Evolutionary conservation across 768 basidiomycete species (phyloP), one percentile per base, ranked within the genome.

Genomic region (Russula ochroleuca): DNA sequence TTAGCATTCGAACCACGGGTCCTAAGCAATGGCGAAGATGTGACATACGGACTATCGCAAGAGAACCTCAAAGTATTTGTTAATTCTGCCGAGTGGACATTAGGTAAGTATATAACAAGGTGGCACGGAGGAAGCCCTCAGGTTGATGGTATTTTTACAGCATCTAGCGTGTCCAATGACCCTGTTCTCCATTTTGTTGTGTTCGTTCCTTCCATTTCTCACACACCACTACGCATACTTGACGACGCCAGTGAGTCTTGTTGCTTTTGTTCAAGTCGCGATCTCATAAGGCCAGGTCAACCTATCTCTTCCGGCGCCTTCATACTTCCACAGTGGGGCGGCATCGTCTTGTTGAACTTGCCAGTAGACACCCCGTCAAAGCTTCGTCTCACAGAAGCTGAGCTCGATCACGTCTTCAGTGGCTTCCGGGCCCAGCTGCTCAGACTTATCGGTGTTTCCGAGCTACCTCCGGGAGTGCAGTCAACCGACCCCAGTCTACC

Each of bases 1-100:
- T 76, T 98, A 50, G 87, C 92, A 1, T 92, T 98, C 70, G 78
- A 83, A 57, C 90, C 93, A 10, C 72, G 69, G 8, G 63, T 72
- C 6, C 50, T 81, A 3, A 59, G 67, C 55, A 63, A 70, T 41
- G 69, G 72, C 17, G 75, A 78, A 9, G 70, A 76, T 31, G 75
- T 72, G 8, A 70, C 73, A 10, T 85, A 85, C 72, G 83, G 84
- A 0, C 74, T 98, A 43, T 84, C 83, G 1, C 83, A 85, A 56
- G 94, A 94, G 68, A 86, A 96, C 70, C 79, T 97, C 63, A 94
- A 90, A 15, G 86, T 95, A 0, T 99, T 99, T 71, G 80, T 99
- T 47, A 99, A 99, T 70, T 93, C 93, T 7, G 97, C 94, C 5
- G 88, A 94, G 71, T 99, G 97, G 97, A 90, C 88, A 14, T 72